Percentiles rank a stretch among this genome's conserved stretches.
These are phyloP conservation scores for Rhododendron griersonianum DNA, from an alignment of 148 eudicot genomes.

Conservation along the genomic window DNA sequence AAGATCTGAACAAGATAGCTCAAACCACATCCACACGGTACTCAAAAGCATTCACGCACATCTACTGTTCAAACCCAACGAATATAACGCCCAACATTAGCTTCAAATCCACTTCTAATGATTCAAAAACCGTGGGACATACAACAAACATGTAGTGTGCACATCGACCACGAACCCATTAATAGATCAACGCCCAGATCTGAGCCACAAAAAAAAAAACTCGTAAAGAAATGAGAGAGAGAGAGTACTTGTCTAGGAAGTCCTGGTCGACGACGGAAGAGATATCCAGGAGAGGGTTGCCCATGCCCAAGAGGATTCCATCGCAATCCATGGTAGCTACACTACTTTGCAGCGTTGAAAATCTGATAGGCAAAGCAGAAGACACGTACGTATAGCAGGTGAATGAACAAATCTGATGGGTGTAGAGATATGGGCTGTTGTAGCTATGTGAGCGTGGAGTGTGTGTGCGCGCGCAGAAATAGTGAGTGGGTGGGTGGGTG, in stretches of 20 bases:
- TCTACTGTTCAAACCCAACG: neutral
- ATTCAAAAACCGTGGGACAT: neutral
- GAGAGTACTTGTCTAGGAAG: constrained; percentile 51
- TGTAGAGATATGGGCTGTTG: neutral
- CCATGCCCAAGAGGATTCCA: constrained; percentile 25
- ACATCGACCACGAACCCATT: neutral
- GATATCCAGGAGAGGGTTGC: constrained; percentile 30
- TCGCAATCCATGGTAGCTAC: constrained; percentile 11
- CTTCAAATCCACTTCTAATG: neutral
- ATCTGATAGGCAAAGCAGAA: neutral
- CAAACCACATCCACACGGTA: neutral
- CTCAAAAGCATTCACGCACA: neutral
- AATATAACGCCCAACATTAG: neutral
- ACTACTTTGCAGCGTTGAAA: neutral
- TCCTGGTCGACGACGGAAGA: constrained; percentile 66
- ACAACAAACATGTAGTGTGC: neutral
- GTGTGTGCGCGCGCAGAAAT: neutral
- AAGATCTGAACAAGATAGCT: neutral
- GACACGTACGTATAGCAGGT: neutral
- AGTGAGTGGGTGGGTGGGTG: neutral
- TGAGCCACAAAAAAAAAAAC: neutral
- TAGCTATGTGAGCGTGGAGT: neutral
- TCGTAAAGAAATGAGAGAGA: neutral
- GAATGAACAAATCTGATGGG: neutral
- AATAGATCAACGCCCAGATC: neutral